These are phyloP conservation scores for Penicillium canariense DNA, from an alignment of 495 filamentous ascomycete genomes.

Conservation along the genomic window DNA sequence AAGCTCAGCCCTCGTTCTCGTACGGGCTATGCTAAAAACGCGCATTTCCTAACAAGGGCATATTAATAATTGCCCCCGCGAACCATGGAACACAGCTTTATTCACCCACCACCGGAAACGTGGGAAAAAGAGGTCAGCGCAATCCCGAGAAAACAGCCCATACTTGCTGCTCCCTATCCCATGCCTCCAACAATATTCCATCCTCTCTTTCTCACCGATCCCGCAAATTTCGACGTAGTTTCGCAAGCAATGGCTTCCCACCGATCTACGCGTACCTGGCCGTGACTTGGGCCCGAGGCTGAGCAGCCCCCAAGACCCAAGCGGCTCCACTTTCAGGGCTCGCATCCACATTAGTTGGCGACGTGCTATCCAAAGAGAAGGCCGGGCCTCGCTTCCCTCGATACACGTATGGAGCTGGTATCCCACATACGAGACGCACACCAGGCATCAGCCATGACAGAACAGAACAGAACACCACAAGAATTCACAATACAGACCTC, in stretches of 20 bases:
- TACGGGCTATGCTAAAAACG: slow-evolving; percentile 4
- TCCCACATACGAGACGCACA: slow-evolving; percentile 14
- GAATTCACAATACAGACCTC: neutral
- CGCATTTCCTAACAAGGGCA: slow-evolving; percentile 8
- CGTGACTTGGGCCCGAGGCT: slow-evolving; percentile 23
- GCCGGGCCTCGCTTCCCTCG: slow-evolving; percentile 20
- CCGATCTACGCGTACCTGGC: neutral
- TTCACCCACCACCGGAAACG: neutral
- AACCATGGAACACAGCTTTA: slow-evolving; percentile 22
- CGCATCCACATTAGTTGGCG: slow-evolving; percentile 29
- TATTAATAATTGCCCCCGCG: slow-evolving; percentile 15
- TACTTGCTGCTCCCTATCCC: neutral
- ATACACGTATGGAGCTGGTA: slow-evolving; percentile 21
- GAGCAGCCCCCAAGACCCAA: slow-evolving; percentile 20
- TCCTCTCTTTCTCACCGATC: too few species aligned
- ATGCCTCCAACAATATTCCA: neutral
- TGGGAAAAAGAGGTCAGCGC: neutral
- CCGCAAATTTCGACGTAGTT: too few species aligned
- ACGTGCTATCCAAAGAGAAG: slow-evolving; percentile 24
- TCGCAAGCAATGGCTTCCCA: neutral
- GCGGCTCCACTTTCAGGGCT: slow-evolving; percentile 33
- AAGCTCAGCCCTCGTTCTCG: neutral
- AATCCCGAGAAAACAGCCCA: neutral
- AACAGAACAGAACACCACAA: neutral
- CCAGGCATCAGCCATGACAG: slow-evolving; percentile 1